These are phyloP conservation scores for Clitocybe nebularis DNA, from an alignment of 1,284 basidiomycete genomes.

Conservation along the genomic window DNA sequence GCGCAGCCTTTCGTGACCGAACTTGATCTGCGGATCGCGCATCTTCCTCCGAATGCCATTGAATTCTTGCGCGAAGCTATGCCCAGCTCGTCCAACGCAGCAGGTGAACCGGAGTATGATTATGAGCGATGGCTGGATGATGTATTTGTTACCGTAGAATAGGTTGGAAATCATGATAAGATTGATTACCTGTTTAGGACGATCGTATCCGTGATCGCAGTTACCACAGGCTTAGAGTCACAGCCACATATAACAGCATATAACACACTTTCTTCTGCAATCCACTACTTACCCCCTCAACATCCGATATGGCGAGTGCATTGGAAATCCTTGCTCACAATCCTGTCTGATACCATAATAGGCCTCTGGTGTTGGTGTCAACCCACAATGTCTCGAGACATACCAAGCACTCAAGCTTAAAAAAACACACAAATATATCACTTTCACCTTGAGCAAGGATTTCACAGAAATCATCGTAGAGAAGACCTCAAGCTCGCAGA, in stretches of 20 bases:
- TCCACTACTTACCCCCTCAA: constrained; percentile 12
- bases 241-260: constrained; percentile 29
- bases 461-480: constrained; percentile 76
- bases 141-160: constrained; percentile 49
- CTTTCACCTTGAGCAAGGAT: constrained; percentile 69
- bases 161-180: constrained; percentile 3
- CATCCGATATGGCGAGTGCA: neutral
- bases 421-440: constrained; percentile 86
- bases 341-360: constrained; percentile 24
- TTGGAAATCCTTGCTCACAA: constrained; percentile 7
- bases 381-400: constrained; percentile 47
- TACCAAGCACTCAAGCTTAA: constrained; percentile 71
- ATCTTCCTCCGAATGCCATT: constrained; percentile 74
- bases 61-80: constrained; percentile 81
- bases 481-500: constrained; percentile 42
- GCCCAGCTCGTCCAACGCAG: constrained; percentile 50
- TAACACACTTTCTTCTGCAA: constrained; percentile 18
- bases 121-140: constrained; percentile 77
- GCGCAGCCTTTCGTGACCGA: constrained; percentile 88
- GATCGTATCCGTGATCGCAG: constrained; percentile 17
- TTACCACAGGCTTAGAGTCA: constrained; percentile 16
- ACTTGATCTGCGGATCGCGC: constrained; percentile 86
- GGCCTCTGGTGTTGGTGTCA: constrained; percentile 77
- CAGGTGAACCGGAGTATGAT: constrained; percentile 67
- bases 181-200: constrained; percentile 14